phyloP scores from a whole-genome alignment of 768 basidiomycete genomes.

The Scleroderma citrinum region DNA sequence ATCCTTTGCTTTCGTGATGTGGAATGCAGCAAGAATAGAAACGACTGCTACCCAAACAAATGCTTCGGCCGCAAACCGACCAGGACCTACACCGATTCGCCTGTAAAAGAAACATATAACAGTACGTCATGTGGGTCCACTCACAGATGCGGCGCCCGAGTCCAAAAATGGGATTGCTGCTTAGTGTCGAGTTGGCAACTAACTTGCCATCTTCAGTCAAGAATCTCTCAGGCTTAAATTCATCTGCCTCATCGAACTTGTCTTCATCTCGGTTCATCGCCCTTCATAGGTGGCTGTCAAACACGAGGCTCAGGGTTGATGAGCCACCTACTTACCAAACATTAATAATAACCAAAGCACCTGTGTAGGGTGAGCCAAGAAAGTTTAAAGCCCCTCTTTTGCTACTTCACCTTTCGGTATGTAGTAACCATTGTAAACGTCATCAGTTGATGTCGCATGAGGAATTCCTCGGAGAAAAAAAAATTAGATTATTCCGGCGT shows the following conservation, averaged over 20 bases:
- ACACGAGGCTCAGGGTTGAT: not conserved
- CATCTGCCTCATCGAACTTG: constrained; percentile 13
- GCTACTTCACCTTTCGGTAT: constrained; percentile 35
- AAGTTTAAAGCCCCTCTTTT: not conserved
- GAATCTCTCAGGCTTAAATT: constrained; percentile 24
- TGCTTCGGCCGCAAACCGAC: constrained; percentile 18
- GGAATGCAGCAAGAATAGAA: constrained; percentile 18
- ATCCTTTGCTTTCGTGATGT: constrained; percentile 19
- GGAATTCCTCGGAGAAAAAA: constrained; percentile 15
- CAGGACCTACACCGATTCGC: constrained; percentile 10
- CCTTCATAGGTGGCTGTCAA: constrained; percentile 5
- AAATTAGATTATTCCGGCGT: not conserved
- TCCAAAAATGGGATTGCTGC: constrained; percentile 20
- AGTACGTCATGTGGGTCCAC: not conserved
- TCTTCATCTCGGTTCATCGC: constrained; percentile 20
- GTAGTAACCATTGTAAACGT: constrained; percentile 27
- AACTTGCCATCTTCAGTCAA: constrained; percentile 11
- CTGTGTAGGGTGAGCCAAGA: constrained; percentile 4
- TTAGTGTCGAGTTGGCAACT: constrained; percentile 3
- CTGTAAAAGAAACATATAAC: not conserved
- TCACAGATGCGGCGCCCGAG: constrained; percentile 22
- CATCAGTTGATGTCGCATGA: constrained; percentile 18
- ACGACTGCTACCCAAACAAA: constrained; percentile 17
- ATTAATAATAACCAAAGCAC: constrained; percentile 29
- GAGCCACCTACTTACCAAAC: constrained; percentile 25